Conservation (phyloP, 2,329 filamentous ascomycete species). For the Erysiphe neolycopersici region DNA sequence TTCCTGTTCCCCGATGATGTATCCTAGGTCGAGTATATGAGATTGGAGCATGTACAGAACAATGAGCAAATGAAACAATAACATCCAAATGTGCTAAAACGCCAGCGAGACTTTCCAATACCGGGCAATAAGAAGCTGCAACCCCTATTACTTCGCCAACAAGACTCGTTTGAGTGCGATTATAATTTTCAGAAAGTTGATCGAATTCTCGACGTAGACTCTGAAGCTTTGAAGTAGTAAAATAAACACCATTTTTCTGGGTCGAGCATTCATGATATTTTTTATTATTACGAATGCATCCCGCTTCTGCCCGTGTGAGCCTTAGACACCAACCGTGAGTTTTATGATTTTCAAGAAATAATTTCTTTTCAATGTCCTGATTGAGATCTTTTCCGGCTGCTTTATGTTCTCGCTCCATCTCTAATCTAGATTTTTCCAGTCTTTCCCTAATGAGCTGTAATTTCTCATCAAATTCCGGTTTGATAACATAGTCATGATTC, state of each 20-base stretch:
- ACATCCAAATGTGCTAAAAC: conserved; percentile 87
- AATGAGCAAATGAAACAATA: conserved; percentile 78
- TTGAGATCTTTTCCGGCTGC: conserved; percentile 54
- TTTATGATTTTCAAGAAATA: conserved; percentile 89
- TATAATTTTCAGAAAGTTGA: conserved; percentile 82
- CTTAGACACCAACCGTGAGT: conserved; percentile 94
- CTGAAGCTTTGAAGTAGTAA: conserved; percentile 65
- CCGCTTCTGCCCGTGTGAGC: conserved; percentile 69
- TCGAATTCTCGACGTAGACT: conserved; percentile 72
- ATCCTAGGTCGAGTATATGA: conserved; percentile 81
- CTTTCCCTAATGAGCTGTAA: conserved; percentile 74
- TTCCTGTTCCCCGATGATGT: conserved; percentile 63
- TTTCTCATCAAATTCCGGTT: conserved; percentile 84
- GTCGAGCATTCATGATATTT: conserved; percentile 88
- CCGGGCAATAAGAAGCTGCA: conserved; percentile 79
- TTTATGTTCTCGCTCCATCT: conserved; percentile 63
- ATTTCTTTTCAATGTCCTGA: conserved; percentile 93
- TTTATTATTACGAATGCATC: conserved; percentile 75
- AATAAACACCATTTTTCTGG: conserved; percentile 97
- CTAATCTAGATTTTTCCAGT: conserved; percentile 55
- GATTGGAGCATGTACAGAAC: conserved; percentile 73
- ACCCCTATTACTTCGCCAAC: conserved; percentile 84
- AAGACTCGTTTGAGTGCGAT: conserved; percentile 71
- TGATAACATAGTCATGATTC: conserved; percentile 96
- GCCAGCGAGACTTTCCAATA: conserved; percentile 67